Evolutionary conservation across 352 stramenopile species (phyloP).

Genomic region (Stramenopiles sp.): DNA sequence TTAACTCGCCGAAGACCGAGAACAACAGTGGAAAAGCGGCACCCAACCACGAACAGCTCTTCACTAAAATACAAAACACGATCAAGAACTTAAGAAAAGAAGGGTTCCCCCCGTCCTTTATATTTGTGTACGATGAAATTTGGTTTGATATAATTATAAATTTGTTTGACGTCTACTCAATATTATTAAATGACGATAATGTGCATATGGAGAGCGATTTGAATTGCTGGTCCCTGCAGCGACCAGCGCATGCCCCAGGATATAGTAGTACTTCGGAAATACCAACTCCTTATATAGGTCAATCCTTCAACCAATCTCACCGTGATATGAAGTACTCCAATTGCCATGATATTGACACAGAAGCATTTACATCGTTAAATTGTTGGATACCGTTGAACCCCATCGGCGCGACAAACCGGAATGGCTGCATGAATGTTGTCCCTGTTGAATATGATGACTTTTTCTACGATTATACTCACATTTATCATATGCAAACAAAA

Average conservation of each 20-base stretch:
- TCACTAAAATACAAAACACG: no score
- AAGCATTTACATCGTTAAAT: conserved; percentile 14
- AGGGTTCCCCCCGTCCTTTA: conserved; percentile 10
- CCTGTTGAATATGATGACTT: conserved; percentile 19
- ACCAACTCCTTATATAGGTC: conserved; percentile 2
- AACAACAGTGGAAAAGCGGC: no score
- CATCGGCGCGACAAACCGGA: conserved; percentile 13
- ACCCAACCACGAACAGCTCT: no score
- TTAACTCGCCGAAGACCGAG: no score
- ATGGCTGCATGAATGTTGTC: conserved; percentile 17
- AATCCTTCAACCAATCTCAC: conserved; percentile 16
- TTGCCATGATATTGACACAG: conserved; percentile 18
- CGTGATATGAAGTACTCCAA: conserved; percentile 16
- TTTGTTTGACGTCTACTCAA: background rate
- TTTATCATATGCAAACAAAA: no score
- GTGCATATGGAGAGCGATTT: background rate
- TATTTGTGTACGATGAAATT: conserved; percentile 11
- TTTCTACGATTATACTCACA: conserved; percentile 18
- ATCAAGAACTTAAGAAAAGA: no score
- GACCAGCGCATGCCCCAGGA: no score
- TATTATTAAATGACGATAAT: background rate
- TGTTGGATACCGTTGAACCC: conserved; percentile 17
- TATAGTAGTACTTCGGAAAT: no score
- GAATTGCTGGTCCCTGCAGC: conserved; percentile 9
- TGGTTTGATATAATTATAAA: no score